Base-by-base conservation (phyloP, 2,329 filamentous ascomycete species). In the Epichloe elymi region DNA sequence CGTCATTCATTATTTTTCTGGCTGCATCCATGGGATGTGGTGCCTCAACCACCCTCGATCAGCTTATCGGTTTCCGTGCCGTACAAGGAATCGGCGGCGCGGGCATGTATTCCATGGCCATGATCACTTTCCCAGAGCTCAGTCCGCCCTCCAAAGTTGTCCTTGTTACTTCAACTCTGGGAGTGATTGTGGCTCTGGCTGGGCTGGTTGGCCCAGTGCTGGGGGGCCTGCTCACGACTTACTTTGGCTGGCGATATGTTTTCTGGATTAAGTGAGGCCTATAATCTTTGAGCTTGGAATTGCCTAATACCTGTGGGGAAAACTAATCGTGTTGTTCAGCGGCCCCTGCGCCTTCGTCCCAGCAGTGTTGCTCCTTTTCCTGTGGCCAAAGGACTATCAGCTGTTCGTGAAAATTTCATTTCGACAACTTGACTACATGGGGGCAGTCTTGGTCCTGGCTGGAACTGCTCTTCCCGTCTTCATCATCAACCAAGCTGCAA, bases 181-280 rank as follows among this genome's bases (percentile, higher is more conserved):
- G 76, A 0, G 60, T 74, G 17, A 68, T 76, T 2, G 62, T 79
- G 41, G 70, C 72, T 17, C 55, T 69, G 23, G 66, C 74, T 7
- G 75, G 74, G n/a, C 70, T 78, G 3, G 59, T 77, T n/a, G 75
- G 75, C 0, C 75, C 75, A 0, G 64, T 78, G 1, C 58, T 79
- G 17, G 76, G 76, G 75, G 75, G 74, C 3, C 39, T 76, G 4
- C 57, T 79, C 35, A 76, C 74, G 1, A 61, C 74, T 14, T 76
- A 74, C 50, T 59, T 66, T 1, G 69, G 63, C 11, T 79, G 76
- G 76, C 63, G 73, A 53, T 78, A 74, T 71, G 67, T 79, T 3
- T 81, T 80, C 61, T 79, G 74, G 73, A 75, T 80, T 58, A 81
- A 80, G 74, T 77, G 57, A 46, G 71, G 30, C 30, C 30, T 30